Conservation (phyloP, 2,329 filamentous ascomycete genomes). For the Fusarium nygamai region DNA sequence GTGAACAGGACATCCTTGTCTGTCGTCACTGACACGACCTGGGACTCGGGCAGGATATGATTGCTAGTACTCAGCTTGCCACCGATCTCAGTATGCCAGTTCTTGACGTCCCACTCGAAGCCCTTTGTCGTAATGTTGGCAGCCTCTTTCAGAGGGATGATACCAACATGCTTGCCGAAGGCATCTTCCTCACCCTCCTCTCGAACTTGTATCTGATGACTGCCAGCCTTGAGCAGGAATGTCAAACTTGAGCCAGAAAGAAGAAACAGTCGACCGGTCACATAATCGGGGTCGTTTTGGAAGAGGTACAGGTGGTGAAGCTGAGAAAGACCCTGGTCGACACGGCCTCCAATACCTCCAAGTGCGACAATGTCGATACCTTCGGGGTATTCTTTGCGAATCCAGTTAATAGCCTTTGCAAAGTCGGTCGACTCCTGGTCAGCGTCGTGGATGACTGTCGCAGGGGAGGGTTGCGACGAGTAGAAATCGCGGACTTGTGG, state of each 20-base stretch:
- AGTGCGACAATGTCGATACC: conserved; percentile 77
- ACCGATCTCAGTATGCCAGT: conserved; percentile 83
- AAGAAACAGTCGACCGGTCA: conserved; percentile 74
- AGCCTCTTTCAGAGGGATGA: conserved; percentile 84
- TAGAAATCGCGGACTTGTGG: conserved; percentile 74
- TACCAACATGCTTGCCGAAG: conserved; percentile 84
- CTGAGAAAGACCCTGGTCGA: conserved; percentile 91
- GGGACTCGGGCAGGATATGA: conserved; percentile 69
- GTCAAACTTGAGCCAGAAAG: conserved; percentile 84
- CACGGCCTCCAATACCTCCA: conserved; percentile 86
- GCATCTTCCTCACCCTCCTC: conserved; percentile 57
- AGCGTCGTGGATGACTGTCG: conserved; percentile 73
- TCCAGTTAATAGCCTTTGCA: conserved; percentile 77
- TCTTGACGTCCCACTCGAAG: conserved; percentile 87
- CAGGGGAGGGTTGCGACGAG: conserved; percentile 57
- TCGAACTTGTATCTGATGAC: conserved; percentile 74
- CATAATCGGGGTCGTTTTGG: conserved; percentile 61
- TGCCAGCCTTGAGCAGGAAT: conserved; percentile 77
- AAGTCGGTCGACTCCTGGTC: conserved; percentile 94
- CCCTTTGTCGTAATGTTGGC: conserved; percentile 82
- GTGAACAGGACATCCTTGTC: conserved; percentile 77
- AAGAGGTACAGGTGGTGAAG: conserved; percentile 83
- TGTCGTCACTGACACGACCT: conserved; percentile 70
- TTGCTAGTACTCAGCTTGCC: conserved; percentile 83
- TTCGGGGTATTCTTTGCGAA: conserved; percentile 52